A percentile compares a stretch with the other conserved stretches of the same genome.
Evolutionary conservation across 2,329 filamentous ascomycete species (phyloP).

Genomic region (Aspergillus clavatus): DNA sequence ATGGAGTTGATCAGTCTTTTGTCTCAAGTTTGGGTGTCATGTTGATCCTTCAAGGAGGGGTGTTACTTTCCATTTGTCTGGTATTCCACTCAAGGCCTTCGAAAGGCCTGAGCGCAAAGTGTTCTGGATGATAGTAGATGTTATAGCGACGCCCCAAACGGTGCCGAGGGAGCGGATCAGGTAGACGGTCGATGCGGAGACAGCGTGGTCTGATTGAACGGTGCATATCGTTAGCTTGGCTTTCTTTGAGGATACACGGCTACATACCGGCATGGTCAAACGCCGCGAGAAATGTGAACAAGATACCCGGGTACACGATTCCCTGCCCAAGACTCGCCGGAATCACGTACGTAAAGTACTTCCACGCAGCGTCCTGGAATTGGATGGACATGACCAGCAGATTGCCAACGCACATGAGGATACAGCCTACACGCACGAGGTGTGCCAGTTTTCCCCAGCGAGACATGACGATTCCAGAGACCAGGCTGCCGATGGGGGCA

Average conservation of each 20-base stretch:
- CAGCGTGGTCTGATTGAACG: slow-evolving; percentile 53
- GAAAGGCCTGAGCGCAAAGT: slow-evolving; percentile 53
- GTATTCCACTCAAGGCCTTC: slow-evolving; percentile 50
- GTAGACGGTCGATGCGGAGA: slow-evolving; percentile 59
- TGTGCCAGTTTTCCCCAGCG: slow-evolving; percentile 42
- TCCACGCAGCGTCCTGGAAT: slow-evolving; percentile 43
- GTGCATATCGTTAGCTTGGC: background rate
- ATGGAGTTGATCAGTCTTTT: slow-evolving; percentile 24
- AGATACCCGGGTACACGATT: slow-evolving; percentile 44
- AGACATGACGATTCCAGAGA: slow-evolving; percentile 46
- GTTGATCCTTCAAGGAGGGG: slow-evolving; percentile 12
- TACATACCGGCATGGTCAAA: slow-evolving; percentile 56
- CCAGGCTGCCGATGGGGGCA: slow-evolving; percentile 42
- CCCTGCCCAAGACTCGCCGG: slow-evolving; percentile 46
- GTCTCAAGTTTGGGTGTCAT: slow-evolving; percentile 2
- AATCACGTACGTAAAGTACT: slow-evolving; percentile 43
- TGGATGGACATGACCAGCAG: slow-evolving; percentile 37
- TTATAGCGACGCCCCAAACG: slow-evolving; percentile 61
- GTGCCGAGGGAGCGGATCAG: slow-evolving; percentile 59
- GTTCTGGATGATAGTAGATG: slow-evolving; percentile 60
- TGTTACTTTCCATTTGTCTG: slow-evolving; percentile 56
- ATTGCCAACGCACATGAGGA: slow-evolving; percentile 45
- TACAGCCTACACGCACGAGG: slow-evolving; percentile 38
- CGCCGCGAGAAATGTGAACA: slow-evolving; percentile 59
- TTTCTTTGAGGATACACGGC: background rate